Conservation (phyloP, 768 basidiomycete species). For the Suillus luteus region DNA sequence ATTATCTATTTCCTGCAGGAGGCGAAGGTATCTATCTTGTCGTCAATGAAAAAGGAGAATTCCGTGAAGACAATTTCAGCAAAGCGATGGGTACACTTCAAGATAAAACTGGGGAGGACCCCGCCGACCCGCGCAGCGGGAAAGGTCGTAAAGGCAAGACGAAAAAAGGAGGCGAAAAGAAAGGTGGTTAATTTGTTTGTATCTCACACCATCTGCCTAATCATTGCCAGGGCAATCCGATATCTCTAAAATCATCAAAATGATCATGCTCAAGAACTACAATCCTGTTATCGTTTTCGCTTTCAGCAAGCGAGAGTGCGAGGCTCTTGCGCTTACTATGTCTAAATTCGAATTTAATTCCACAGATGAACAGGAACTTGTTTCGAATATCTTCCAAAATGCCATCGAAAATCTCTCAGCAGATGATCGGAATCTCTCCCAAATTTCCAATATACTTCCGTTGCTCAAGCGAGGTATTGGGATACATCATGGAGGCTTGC, state of each 20-base stretch:
- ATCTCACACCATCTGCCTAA: background rate
- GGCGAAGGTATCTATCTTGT: conserved; percentile 97
- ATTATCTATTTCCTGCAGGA: conserved; percentile 96
- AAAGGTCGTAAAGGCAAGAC: conserved; percentile 91
- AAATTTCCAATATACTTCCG: conserved; percentile 90
- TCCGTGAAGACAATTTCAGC: conserved; percentile 95
- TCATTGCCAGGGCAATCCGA: conserved; percentile 73
- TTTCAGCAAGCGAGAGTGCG: conserved; percentile 98
- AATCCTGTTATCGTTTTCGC: conserved; percentile 99
- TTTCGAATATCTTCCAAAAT: conserved; percentile 88
- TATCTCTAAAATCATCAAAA: conserved; percentile 95
- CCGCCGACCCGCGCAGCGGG: conserved; percentile 82
- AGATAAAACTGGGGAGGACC: conserved; percentile 84
- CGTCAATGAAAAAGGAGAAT: conserved; percentile 98
- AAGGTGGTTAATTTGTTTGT: conserved; percentile 51
- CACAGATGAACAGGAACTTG: conserved; percentile 86
- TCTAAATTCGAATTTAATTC: conserved; percentile 97
- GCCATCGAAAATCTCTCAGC: conserved; percentile 87
- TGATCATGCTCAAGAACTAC: conserved; percentile 98
- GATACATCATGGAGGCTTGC: conserved; percentile 96
- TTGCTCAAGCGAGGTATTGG: conserved; percentile 94
- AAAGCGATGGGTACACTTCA: conserved; percentile 97
- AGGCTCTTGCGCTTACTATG: conserved; percentile 85
- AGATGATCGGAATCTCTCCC: conserved; percentile 88
- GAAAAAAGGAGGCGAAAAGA: conserved; percentile 90